Percentiles rank a stretch among this genome's conserved stretches.
Conservation (phyloP, 2,329 filamentous ascomycete species). For the Simplicillium sp. region DNA sequence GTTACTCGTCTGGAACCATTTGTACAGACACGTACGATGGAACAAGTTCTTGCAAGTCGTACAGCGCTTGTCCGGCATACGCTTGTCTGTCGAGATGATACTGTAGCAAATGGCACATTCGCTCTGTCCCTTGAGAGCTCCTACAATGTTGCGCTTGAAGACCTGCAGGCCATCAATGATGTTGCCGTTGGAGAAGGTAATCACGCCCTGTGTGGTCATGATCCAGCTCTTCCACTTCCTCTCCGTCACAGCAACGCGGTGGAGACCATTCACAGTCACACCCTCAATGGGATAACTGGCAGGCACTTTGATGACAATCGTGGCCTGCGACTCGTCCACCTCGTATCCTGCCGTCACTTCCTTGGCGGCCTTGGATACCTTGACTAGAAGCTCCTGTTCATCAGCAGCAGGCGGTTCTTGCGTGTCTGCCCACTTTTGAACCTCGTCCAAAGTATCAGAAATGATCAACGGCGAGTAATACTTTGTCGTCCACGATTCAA, state of each 20-base stretch:
- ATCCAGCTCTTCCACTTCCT: constrained; percentile 92
- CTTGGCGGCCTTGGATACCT: constrained; percentile 58
- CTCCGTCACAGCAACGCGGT: constrained; percentile 79
- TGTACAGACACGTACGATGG: constrained; percentile 82
- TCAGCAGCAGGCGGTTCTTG: constrained; percentile 39
- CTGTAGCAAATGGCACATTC: constrained; percentile 98
- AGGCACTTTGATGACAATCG: constrained; percentile 75
- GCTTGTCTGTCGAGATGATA: constrained; percentile 81
- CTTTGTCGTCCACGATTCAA: constrained; percentile 79
- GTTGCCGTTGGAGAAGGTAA: constrained; percentile 84
- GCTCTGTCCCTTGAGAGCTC: constrained; percentile 81
- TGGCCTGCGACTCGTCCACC: constrained; percentile 77
- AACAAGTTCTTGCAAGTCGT: constrained; percentile 90
- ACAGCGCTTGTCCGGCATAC: constrained; percentile 85
- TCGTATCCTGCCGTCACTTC: constrained; percentile 81
- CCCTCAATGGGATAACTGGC: constrained; percentile 72
- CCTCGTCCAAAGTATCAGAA: constrained; percentile 54
- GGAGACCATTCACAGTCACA: constrained; percentile 66
- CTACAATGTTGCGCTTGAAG: constrained; percentile 79
- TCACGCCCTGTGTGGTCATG: constrained; percentile 78
- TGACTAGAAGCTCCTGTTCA: constrained; percentile 53
- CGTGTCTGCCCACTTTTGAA: constrained; percentile 53
- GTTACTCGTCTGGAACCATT: constrained; percentile 94
- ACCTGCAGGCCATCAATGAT: constrained; percentile 79
- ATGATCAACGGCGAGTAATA: constrained; percentile 69